A percentile compares a stretch with the other conserved stretches of the same genome.
These are phyloP conservation scores for Capsicum baccatum DNA, from an alignment of 257 asterid genomes.

Conservation along the genomic window DNA sequence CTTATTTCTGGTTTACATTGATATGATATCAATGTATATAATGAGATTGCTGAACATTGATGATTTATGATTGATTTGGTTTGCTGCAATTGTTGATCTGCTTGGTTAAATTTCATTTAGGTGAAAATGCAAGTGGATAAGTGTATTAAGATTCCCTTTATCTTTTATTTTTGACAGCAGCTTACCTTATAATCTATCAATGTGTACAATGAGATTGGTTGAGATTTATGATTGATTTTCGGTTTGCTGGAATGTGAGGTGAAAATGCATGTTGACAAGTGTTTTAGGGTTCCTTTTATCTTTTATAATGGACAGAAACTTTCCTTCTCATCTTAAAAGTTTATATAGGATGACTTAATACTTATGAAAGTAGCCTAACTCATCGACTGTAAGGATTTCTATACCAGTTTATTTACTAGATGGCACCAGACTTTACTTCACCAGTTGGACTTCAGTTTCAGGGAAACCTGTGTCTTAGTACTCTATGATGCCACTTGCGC, in stretches of 20 bases:
- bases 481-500: not conserved
- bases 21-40: not conserved
- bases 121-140: not conserved
- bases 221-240: not conserved
- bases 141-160: not conserved
- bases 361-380: not conserved
- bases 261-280: conserved; percentile 12
- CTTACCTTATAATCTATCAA: not conserved
- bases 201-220: not conserved
- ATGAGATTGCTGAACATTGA: conserved; percentile 17
- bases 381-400: not conserved
- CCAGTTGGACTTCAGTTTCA: not conserved
- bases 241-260: not conserved
- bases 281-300: not conserved
- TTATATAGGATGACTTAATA: not conserved
- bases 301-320: not conserved
- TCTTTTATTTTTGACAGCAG: not conserved
- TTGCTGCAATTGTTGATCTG: conserved; percentile 16
- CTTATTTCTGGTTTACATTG: not conserved
- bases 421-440: not conserved
- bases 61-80: conserved; percentile 6
- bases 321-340: not conserved
- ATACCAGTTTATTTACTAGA: not conserved
- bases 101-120: not conserved
- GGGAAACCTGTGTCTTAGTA: not conserved